Evolutionary conservation across 768 basidiomycete genomes (phyloP).

Genomic region (Termitomyces heimii): DNA sequence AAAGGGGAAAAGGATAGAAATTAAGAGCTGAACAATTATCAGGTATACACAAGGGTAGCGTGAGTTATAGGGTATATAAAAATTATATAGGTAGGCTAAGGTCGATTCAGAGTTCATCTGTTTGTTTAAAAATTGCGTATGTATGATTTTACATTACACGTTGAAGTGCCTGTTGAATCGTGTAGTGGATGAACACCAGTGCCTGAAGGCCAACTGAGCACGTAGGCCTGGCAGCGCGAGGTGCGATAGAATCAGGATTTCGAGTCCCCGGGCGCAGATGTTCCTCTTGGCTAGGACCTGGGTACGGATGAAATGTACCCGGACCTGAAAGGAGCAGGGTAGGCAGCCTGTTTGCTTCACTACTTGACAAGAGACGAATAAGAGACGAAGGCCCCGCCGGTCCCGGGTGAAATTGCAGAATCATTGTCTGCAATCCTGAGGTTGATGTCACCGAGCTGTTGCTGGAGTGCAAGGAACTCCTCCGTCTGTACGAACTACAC

Average conservation of each 20-base stretch:
- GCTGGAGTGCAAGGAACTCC: conserved; percentile 4
- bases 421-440: background rate
- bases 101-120: background rate
- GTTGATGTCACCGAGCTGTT: conserved; percentile 2
- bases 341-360: background rate
- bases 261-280: background rate
- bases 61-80: background rate
- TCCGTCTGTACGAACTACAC: conserved; percentile 9
- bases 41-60: background rate
- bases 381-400: conserved; percentile 1
- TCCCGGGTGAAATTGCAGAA: background rate
- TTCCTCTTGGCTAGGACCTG: background rate
- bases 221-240: background rate
- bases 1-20: background rate
- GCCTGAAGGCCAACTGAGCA: background rate
- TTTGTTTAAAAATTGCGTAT: background rate
- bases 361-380: conserved; percentile 9
- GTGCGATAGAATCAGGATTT: background rate
- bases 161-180: background rate
- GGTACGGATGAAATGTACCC: background rate
- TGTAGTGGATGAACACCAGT: background rate
- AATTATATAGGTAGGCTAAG: background rate
- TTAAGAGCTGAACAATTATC: background rate
- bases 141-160: background rate
- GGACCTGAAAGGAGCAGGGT: background rate